Percentiles rank a stretch among this genome's conserved stretches.
Conservation (phyloP, 352 stramenopile genomes). For the Pythium diclinum region DNA sequence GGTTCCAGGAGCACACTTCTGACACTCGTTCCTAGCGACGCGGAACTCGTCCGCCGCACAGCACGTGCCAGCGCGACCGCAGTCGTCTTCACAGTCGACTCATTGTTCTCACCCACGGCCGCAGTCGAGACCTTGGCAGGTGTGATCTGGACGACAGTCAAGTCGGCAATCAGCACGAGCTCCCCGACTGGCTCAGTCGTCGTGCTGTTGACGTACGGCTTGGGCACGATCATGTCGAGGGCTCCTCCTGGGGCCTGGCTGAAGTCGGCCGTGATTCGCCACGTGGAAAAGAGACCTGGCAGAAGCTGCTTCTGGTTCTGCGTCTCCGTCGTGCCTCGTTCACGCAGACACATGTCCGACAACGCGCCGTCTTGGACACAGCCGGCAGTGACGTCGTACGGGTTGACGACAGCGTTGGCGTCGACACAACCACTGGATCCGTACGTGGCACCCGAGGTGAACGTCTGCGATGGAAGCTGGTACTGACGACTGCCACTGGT, state of each 20-base stretch:
- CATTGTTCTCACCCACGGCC: not conserved
- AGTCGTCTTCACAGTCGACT: not conserved
- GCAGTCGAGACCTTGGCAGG: not conserved
- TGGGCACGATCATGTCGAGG: slow-evolving; percentile 7
- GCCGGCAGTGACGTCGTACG: slow-evolving; percentile 1
- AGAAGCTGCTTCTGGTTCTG: slow-evolving; percentile 1
- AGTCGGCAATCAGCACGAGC: slow-evolving; percentile 5
- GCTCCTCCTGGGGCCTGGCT: not conserved
- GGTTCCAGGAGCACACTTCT: slow-evolving; percentile 10
- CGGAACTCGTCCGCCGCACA: slow-evolving; percentile 14
- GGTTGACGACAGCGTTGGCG: not conserved
- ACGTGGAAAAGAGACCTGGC: slow-evolving; percentile 11
- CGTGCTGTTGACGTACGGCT: not conserved
- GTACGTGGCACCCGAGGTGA: not conserved
- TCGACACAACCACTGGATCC: not conserved
- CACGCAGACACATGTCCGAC: slow-evolving; percentile 2
- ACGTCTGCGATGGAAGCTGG: not conserved
- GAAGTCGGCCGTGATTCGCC: slow-evolving; percentile 4
- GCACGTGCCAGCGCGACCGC: not conserved
- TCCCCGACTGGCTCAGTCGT: not conserved
- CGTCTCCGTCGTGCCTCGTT: not conserved
- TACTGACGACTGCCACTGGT: not conserved
- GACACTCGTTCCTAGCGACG: slow-evolving; percentile 6
- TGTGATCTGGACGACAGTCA: slow-evolving; percentile 3
- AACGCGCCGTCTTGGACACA: slow-evolving; percentile 3